Evolutionary conservation across 2,329 filamentous ascomycete species (phyloP), one percentile per base, ranked within the genome.

Genomic region (Karstenula rhodostoma): DNA sequence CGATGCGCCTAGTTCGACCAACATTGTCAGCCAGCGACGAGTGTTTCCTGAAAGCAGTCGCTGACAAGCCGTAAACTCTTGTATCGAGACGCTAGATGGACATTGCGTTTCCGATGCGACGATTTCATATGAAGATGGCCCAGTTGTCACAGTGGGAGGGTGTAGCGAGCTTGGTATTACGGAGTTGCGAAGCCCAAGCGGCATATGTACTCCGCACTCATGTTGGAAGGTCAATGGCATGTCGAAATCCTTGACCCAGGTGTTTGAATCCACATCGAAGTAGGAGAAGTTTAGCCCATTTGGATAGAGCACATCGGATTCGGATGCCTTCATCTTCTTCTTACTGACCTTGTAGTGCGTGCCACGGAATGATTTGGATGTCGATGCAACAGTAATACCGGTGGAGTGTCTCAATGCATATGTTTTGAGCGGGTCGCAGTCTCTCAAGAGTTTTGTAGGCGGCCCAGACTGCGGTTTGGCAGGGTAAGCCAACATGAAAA

Each of bases 1-100:
- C 77, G 83, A 80, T 0, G 81, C 79, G 0, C 77, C 83, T 3
- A 87, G 70, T 60, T 86, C 83, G 0, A 79, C 56, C 0, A 85
- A 67, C 1, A 87, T 77, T 1, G 79, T 77, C 2, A 75, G 67
- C 82, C 84, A 85, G 8, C 83, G 78, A 1, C 81, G 73, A 5
- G 72, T 63, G 12, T 74, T 76, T 0, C 84, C 84, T 0, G 80
- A 78, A 1, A 84, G 67, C 0, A 86, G 68, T 1, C 71, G 75
- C 54, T 85, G 82, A 33, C 82, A 82, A 0, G 85, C 79, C 25
- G 79, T 76, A 51, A 81, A 87, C 59, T 88, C 86, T n/a, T 86
- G 80, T 0, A 79, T 40, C 0, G 80, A 80, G 42, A 85, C 63
- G 0, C 75, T 70, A 0, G 72, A 48, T 0, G 85, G 84, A 51